phyloP scores from a whole-genome alignment of 176 grass and related monocot genomes.

The Ensete glaucum region DNA sequence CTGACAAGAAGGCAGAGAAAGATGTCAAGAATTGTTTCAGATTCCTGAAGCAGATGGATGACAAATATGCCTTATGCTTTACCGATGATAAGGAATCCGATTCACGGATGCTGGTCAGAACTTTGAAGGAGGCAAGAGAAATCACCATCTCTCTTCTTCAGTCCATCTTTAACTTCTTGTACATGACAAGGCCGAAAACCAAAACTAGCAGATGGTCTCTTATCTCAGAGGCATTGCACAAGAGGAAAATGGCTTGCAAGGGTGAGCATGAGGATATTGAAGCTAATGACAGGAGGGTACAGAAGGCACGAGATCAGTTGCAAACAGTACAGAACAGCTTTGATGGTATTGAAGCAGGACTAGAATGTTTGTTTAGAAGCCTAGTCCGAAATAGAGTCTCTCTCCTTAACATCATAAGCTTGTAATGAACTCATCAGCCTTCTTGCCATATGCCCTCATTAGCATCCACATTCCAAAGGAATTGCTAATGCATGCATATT shows the following conservation, averaged over 20 bases:
- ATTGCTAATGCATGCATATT: background rate
- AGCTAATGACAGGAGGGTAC: background rate
- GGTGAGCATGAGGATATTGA: background rate
- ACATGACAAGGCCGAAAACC: background rate
- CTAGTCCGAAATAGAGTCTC: conserved; percentile 6
- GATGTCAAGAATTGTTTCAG: conserved; percentile 1
- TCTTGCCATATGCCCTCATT: background rate
- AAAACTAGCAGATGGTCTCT: conserved; percentile 8
- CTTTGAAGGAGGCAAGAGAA: conserved; percentile 15
- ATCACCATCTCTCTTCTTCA: background rate
- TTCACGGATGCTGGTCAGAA: background rate
- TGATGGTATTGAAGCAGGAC: conserved; percentile 2
- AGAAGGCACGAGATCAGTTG: conserved; percentile 1
- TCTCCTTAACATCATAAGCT: conserved; percentile 14
- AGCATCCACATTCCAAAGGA: conserved; percentile 3
- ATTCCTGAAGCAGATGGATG: conserved; percentile 8
- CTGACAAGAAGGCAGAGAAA: background rate
- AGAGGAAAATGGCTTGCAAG: background rate
- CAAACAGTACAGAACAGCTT: conserved; percentile 1
- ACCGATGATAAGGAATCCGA: background rate
- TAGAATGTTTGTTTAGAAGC: conserved; percentile 17
- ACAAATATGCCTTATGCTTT: background rate
- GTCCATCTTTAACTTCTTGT: conserved; percentile 12
- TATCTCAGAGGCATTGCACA: conserved; percentile 5
- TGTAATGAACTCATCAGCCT: background rate